Base-by-base conservation (phyloP, 805 yeast species). In the Debaryomyces maramus region DNA sequence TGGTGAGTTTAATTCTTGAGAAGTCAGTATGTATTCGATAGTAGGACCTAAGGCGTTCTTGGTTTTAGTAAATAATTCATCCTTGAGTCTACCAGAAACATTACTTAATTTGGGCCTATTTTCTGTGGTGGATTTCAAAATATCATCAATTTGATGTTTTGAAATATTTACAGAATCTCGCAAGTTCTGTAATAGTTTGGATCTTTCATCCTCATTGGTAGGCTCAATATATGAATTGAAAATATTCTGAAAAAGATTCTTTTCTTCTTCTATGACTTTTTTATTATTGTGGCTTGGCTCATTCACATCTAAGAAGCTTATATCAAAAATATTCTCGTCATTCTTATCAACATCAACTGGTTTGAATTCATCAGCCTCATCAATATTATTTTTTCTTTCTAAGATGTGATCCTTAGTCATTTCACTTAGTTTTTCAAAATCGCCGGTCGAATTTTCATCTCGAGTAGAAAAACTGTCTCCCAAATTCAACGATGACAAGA, bases 171-270 rank as follows among this genome's bases (percentile, higher is more conserved):
- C 40, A 9, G 52, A 44, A 11, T 40, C 48, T 30, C 30, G 33
- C 6, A 47, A 22, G 24, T 43, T 41, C 37, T 32, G 36, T 29
- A 44, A 9, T 14, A 40, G 15, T 27, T 46, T 24, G 6, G 31
- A 23, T 28, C 35, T 23, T 16, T 39, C 13, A 23, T 36, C 39
- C 9, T 38, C 32, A 13, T 41, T 38, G 21, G 36, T 16, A 3
- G 53, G 53, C 17, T 45, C 37, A 44, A 55, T 48, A 33, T 57
- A 58, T 11, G 56, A 50, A 23, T 58, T 50, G 40, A 59, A 58
- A 19, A 59, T 53, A 34, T 58, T 51, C 36, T 47, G 53, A 33
- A 58, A 57, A 22, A 56, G 40, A 36, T 43, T 44, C 34, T 47
- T 52, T 39, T 58, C 63, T 21, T 55, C 56, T 14, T 53, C 45